Base-by-base conservation (phyloP, 176 grass and related monocot genomes). In the Oryza glaberrima region DNA sequence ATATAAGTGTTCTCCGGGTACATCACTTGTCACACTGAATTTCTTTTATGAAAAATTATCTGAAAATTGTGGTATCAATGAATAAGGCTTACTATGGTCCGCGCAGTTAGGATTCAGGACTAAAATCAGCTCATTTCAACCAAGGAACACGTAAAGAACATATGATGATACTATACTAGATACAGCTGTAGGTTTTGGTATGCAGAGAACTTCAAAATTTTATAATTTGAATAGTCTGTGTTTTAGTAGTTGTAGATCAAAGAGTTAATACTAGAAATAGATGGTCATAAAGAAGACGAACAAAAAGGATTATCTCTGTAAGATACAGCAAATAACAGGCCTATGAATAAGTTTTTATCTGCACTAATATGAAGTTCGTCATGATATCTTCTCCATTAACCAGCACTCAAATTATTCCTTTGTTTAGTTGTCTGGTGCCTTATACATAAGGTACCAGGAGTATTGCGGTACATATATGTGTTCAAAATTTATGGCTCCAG, bases 1-100 rank as follows among this genome's bases (percentile, higher is more conserved):
- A 95, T 76, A 90, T 98, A 79, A 92, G 90, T 77, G 88, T 90
- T 61, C 95, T 95, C 6, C 82, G 67, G 92, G 95, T 98, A 83
- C 58, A 56, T 61, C 22, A 60, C 64, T 82, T 86, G 43, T 78
- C 25, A 47, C 17, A 54, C 73, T 58, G 12, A 49, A 82, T 72
- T 73, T n/a, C 56, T 71, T 76, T 11, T 51, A 11, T 32, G 20
- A 36, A 49, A 63, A 23, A 49, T 22, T 19, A 22, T 75, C 44
- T 0, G 26, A 63, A 54, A 68, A 26, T 82, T 72, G 5, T 54
- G 13, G 44, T 20, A 70, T 49, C 15, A 72, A 72, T 17, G 26
- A 23, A 60, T 52, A 52, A 13, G 5, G 2, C 3, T 30, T 11
- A 32, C 28, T 35, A 32, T 76, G 46, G 49, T 22, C 6, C 32